phyloP scores from a whole-genome alignment of 1,284 basidiomycete species.

The Pseudozyma flocculosa region DNA sequence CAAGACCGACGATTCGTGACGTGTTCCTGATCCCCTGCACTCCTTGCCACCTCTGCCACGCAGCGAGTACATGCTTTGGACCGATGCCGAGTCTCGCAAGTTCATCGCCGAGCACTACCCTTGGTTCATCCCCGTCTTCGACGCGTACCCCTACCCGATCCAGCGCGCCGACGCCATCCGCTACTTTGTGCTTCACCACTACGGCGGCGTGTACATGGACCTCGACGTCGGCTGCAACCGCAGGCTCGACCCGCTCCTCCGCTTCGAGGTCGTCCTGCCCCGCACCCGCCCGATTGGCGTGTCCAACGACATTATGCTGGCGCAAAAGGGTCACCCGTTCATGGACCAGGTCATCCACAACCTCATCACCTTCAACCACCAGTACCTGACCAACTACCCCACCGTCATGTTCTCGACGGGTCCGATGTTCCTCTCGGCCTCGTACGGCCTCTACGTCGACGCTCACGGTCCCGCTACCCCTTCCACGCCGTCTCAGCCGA shows the following conservation, averaged over 20 bases:
- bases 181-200: slow-evolving; percentile 91
- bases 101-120: slow-evolving; percentile 86
- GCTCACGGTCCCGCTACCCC: slow-evolving; percentile 83
- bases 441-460: slow-evolving; percentile 48
- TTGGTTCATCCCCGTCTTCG: slow-evolving; percentile 89
- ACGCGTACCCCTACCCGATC: slow-evolving; percentile 88
- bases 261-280: slow-evolving; percentile 85
- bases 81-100: slow-evolving; percentile 81
- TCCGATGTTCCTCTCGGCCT: slow-evolving; percentile 59
- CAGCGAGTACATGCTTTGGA: slow-evolving; percentile 96
- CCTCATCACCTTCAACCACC: slow-evolving; percentile 87
- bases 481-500: slow-evolving; percentile 80
- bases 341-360: slow-evolving; percentile 88
- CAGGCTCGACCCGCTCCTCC: slow-evolving; percentile 83
- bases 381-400: slow-evolving; percentile 91
- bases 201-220: slow-evolving; percentile 94
- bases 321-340: slow-evolving; percentile 81
- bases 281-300: slow-evolving; percentile 85
- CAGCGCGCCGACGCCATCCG: slow-evolving; percentile 97
- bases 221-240: slow-evolving; percentile 92
- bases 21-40: too few relatives aligned
- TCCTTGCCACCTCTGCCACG: too few relatives aligned
- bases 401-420: slow-evolving; percentile 99
- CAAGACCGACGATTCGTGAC: too few relatives aligned
- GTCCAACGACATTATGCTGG: slow-evolving; percentile 95